These are phyloP conservation scores for Metarhizium anisopliae DNA, from an alignment of 2,329 filamentous ascomycete species.

Conservation along the genomic window DNA sequence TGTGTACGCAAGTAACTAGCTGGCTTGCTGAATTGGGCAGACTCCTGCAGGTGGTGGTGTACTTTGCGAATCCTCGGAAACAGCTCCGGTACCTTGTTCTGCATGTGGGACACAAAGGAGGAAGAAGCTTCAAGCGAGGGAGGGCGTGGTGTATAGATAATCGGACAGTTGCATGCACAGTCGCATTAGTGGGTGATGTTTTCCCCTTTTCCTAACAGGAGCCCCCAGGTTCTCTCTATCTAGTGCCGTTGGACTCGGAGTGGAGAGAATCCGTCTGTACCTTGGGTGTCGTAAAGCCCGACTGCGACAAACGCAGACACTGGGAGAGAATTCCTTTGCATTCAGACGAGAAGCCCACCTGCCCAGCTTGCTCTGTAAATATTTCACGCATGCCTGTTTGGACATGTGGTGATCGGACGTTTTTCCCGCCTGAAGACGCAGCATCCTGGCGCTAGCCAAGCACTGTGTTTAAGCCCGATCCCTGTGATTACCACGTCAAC, in stretches of 20 bases:
- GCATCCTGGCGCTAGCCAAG: too few relatives aligned
- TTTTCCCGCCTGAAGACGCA: too few relatives aligned
- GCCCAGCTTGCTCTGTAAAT: too few relatives aligned
- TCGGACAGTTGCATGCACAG: background rate
- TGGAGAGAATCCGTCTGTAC: background rate
- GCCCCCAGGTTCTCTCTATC: too few relatives aligned
- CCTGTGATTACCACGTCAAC: too few relatives aligned
- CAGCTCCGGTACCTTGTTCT: background rate
- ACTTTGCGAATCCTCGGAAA: background rate
- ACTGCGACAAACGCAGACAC: background rate
- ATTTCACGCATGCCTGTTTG: too few relatives aligned
- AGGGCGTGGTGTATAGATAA: background rate
- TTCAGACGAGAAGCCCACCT: too few relatives aligned
- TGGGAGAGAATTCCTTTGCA: too few relatives aligned
- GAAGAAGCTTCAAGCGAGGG: background rate
- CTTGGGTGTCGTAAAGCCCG: background rate
- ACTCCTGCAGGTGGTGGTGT: background rate
- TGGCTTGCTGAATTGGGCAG: background rate
- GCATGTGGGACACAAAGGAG: background rate
- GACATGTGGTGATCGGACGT: too few relatives aligned
- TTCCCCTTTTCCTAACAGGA: background rate
- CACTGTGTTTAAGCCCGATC: too few relatives aligned
- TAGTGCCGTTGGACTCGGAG: background rate
- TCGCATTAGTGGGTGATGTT: background rate
- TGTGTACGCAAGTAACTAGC: too few relatives aligned